A percentile compares a stretch with the other conserved stretches of the same genome.
Conservation (phyloP, 306 rosid genomes). For the Quercus cerris region DNA sequence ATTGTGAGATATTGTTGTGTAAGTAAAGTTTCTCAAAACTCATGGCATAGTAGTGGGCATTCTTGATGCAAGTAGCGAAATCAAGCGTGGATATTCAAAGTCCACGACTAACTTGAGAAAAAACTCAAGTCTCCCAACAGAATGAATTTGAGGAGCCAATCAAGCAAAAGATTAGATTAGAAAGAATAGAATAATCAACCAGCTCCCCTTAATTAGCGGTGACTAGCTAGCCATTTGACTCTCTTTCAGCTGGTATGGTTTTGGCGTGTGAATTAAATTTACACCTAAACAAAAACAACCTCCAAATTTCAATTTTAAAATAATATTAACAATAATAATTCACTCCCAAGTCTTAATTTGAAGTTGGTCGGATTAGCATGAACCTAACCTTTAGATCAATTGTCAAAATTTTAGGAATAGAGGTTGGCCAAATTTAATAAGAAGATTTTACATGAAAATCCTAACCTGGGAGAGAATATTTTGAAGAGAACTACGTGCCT, state of each 20-base stretch:
- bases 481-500: too few relatives aligned
- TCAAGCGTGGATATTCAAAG: too few relatives aligned
- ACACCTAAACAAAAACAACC: not conserved
- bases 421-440: not conserved
- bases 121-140: too few relatives aligned
- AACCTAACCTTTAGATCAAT: not conserved
- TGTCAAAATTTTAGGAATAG: not conserved
- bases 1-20: too few relatives aligned
- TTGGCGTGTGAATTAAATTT: not conserved
- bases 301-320: not conserved
- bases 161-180: not conserved
- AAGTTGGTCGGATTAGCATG: not conserved
- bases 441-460: too few relatives aligned
- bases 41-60: too few relatives aligned
- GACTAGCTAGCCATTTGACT: conserved; percentile 4
- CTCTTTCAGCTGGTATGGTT: not conserved
- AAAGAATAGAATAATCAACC: not conserved
- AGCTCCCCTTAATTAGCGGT: conserved; percentile 20
- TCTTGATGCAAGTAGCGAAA: too few relatives aligned
- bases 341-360: not conserved
- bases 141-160: not conserved
- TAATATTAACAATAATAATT: too few relatives aligned
- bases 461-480: too few relatives aligned
- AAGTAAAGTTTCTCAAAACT: too few relatives aligned
- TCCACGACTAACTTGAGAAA: too few relatives aligned